Conservation (phyloP, 2,329 filamentous ascomycete genomes). For the Xylaria sp. region DNA sequence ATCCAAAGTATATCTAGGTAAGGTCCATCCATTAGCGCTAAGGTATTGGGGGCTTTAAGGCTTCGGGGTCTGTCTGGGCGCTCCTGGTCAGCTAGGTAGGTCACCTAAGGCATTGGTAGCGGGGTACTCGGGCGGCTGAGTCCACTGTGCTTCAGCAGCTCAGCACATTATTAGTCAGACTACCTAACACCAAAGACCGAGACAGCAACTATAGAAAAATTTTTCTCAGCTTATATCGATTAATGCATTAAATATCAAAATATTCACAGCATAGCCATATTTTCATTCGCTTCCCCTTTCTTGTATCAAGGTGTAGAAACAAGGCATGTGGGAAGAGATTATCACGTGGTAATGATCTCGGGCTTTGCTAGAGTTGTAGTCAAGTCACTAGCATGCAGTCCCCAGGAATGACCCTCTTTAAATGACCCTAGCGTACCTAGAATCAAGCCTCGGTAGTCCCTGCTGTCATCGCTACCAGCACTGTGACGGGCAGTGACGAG, state of each 20-base stretch:
- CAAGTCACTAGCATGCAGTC: background rate
- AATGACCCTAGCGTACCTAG: background rate
- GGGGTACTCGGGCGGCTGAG: conserved; percentile 11
- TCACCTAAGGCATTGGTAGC: background rate
- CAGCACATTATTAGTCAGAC: background rate
- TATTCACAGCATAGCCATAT: no score
- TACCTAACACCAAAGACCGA: no score
- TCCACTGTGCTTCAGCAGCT: conserved; percentile 6
- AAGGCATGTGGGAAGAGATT: background rate
- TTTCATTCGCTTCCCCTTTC: no score
- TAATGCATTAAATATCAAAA: background rate
- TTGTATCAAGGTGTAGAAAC: background rate
- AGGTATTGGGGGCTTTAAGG: background rate
- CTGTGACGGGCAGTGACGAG: conserved; percentile 1
- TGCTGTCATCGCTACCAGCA: background rate
- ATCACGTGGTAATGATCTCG: conserved; percentile 15
- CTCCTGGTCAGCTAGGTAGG: no score
- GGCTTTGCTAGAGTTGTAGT: background rate
- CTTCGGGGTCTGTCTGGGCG: no score
- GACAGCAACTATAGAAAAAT: background rate
- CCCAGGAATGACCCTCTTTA: conserved; percentile 7
- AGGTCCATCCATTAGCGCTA: background rate
- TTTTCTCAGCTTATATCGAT: background rate
- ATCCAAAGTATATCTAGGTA: no score
- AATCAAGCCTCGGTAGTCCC: conserved; percentile 35